These are phyloP conservation scores for Corniculantispora saksenae DNA, from an alignment of 2,329 filamentous ascomycete species.

Conservation along the genomic window DNA sequence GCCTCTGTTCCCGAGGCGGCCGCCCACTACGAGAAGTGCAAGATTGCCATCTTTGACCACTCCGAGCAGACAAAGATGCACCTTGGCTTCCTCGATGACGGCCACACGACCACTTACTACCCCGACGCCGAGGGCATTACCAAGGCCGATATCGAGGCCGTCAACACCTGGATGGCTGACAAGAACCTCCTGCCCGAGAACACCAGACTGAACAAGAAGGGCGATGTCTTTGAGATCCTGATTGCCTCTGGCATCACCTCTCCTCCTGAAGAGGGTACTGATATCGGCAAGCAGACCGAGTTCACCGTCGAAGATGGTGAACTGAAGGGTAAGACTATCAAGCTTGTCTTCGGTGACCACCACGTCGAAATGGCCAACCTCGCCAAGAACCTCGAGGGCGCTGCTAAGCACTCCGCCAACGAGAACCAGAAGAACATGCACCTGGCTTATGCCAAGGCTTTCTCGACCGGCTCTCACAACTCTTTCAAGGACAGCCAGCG, in stretches of 20 bases:
- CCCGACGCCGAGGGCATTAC: slow-evolving; percentile 74
- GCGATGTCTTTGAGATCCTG: slow-evolving; percentile 68
- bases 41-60: slow-evolving; percentile 71
- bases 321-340: slow-evolving; percentile 67
- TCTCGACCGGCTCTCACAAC: slow-evolving; percentile 71
- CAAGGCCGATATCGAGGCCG: slow-evolving; percentile 70
- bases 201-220: slow-evolving; percentile 70
- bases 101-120: slow-evolving; percentile 82
- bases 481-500: slow-evolving; percentile 80
- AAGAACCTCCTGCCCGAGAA: slow-evolving; percentile 75
- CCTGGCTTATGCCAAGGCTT: slow-evolving; percentile 72
- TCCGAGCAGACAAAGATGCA: slow-evolving; percentile 67
- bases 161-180: slow-evolving; percentile 72
- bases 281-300: slow-evolving; percentile 65
- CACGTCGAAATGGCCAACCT: slow-evolving; percentile 70
- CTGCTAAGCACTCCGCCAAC: slow-evolving; percentile 69
- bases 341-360: slow-evolving; percentile 75
- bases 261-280: slow-evolving; percentile 63
- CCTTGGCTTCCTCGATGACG: slow-evolving; percentile 71
- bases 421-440: slow-evolving; percentile 75
- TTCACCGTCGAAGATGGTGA: slow-evolving; percentile 61
- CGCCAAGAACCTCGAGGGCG: slow-evolving; percentile 65
- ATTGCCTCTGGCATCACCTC: slow-evolving; percentile 68
- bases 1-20: slow-evolving; percentile 60
- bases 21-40: slow-evolving; percentile 66